These are phyloP conservation scores for Cystobasidium slooffiae DNA, from an alignment of 1,284 basidiomycete genomes.

Conservation along the genomic window DNA sequence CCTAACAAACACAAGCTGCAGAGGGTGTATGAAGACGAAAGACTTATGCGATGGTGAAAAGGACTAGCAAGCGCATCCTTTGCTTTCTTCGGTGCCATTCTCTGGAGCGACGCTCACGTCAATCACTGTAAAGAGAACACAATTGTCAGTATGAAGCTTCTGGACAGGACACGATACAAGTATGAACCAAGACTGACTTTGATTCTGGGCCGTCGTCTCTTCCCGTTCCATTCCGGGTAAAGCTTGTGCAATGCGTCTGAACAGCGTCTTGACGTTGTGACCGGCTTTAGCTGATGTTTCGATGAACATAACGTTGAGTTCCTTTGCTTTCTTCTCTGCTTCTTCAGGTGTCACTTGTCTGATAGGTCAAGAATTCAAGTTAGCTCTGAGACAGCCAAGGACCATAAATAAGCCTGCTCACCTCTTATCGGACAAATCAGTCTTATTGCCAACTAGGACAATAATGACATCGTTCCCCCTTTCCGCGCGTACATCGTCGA, in stretches of 20 bases:
- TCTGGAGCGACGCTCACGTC: conserved; percentile 52
- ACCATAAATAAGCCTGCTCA: conserved; percentile 54
- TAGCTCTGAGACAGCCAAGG: neutral
- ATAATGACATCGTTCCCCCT: conserved; percentile 98
- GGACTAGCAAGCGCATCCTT: conserved; percentile 52
- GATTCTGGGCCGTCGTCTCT: conserved; percentile 50
- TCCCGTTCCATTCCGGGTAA: conserved; percentile 94
- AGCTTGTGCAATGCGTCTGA: conserved; percentile 99
- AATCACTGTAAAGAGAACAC: conserved; percentile 48
- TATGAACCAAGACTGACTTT: conserved; percentile 52
- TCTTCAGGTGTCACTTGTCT: conserved; percentile 99
- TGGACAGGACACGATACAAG: neutral
- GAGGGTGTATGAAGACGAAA: neutral
- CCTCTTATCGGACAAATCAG: conserved; percentile 92
- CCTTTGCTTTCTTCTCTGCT: conserved; percentile 88
- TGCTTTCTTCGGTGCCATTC: conserved; percentile 50
- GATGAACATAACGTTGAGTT: conserved; percentile 97
- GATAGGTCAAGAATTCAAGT: conserved; percentile 24
- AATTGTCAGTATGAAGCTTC: neutral
- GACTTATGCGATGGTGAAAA: neutral
- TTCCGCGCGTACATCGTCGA: conserved; percentile 98
- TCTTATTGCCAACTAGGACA: conserved; percentile 98
- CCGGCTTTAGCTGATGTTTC: conserved; percentile 99
- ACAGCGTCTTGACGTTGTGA: conserved; percentile 97
- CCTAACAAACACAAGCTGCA: neutral